Evolutionary conservation across 495 filamentous ascomycete genomes (phyloP).

Genomic region (Ramalina intermedia): DNA sequence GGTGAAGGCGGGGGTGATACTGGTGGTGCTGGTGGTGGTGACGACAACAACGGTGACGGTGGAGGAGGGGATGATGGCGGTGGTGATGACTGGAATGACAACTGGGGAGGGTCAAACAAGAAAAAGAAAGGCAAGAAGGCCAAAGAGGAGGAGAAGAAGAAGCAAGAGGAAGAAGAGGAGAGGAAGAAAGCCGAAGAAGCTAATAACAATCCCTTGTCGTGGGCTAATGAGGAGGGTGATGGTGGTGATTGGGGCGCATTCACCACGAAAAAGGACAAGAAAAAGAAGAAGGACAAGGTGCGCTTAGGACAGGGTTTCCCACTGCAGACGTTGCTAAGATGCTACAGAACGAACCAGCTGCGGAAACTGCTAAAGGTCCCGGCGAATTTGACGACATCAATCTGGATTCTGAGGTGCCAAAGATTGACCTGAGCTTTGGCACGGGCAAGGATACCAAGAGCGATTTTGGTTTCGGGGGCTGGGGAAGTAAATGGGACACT

Average conservation of each 20-base stretch:
- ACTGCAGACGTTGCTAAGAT: background rate
- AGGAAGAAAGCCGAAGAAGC: slow-evolving; percentile 19
- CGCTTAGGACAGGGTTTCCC: background rate
- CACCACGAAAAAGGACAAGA: slow-evolving; percentile 29
- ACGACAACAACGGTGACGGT: slow-evolving; percentile 24
- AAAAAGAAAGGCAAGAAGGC: slow-evolving; percentile 28
- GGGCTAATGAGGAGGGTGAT: slow-evolving; percentile 24
- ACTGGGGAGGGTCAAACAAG: slow-evolving; percentile 25
- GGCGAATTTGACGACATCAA: slow-evolving; percentile 33
- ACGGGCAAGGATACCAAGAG: slow-evolving; percentile 20
- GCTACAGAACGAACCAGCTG: slow-evolving; percentile 12
- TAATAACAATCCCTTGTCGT: slow-evolving; percentile 16
- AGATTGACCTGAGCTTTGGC: slow-evolving; percentile 33
- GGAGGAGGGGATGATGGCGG: slow-evolving; percentile 22
- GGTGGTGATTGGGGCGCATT: slow-evolving; percentile 20
- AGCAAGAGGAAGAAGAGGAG: slow-evolving; percentile 20
- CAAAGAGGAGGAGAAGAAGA: slow-evolving; percentile 20
- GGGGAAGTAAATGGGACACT: slow-evolving; percentile 15
- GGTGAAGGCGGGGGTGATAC: slow-evolving; percentile 17
- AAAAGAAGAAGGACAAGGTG: slow-evolving; percentile 36
- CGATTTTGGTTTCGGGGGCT: slow-evolving; percentile 27
- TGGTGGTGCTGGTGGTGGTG: slow-evolving; percentile 20
- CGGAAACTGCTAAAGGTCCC: slow-evolving; percentile 8
- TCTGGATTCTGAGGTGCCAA: slow-evolving; percentile 27
- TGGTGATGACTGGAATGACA: slow-evolving; percentile 26